Percentiles rank a stretch among this genome's conserved stretches.
phyloP scores from a whole-genome alignment of 306 rosid species.

The Abrus pulchellus region DNA sequence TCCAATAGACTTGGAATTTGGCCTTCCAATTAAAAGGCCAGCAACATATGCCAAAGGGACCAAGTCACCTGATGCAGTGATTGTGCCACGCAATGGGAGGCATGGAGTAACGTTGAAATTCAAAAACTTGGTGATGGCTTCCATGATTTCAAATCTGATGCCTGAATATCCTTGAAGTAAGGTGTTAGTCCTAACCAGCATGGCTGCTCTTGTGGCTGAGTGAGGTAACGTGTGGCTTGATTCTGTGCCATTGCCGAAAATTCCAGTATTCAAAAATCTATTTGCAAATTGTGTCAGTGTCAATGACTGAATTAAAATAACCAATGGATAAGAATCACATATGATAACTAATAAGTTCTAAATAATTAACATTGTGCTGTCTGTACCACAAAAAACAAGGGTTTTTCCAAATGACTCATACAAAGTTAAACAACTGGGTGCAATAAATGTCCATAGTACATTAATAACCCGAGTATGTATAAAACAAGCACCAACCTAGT shows the following conservation, averaged over 20 bases:
- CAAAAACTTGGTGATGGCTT: slow-evolving; percentile 78
- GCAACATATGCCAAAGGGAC: slow-evolving; percentile 91
- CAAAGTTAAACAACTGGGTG: not conserved
- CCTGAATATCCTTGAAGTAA: slow-evolving; percentile 94
- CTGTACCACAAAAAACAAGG: not conserved
- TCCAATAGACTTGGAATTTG: slow-evolving; percentile 82
- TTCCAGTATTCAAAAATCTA: slow-evolving; percentile 92
- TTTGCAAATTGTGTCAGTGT: not conserved
- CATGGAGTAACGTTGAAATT: slow-evolving; percentile 83
- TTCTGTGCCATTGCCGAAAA: slow-evolving; percentile 76
- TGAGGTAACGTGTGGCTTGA: slow-evolving; percentile 70
- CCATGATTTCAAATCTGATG: slow-evolving; percentile 82
- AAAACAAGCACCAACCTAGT: not conserved
- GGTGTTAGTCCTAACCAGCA: slow-evolving; percentile 92
- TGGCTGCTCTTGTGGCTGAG: slow-evolving; percentile 85
- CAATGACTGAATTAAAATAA: not conserved
- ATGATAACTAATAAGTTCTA: not conserved
- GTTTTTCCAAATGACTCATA: not conserved
- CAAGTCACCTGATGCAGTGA: slow-evolving; percentile 85
- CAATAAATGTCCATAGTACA: not conserved
- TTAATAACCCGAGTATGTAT: not conserved
- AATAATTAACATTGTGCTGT: not conserved
- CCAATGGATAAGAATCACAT: not conserved
- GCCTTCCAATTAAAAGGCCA: slow-evolving; percentile 76
- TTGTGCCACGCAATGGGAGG: slow-evolving; percentile 86